Base-by-base conservation (phyloP, 176 grass and related monocot species). In the Chloris gayana region DNA sequence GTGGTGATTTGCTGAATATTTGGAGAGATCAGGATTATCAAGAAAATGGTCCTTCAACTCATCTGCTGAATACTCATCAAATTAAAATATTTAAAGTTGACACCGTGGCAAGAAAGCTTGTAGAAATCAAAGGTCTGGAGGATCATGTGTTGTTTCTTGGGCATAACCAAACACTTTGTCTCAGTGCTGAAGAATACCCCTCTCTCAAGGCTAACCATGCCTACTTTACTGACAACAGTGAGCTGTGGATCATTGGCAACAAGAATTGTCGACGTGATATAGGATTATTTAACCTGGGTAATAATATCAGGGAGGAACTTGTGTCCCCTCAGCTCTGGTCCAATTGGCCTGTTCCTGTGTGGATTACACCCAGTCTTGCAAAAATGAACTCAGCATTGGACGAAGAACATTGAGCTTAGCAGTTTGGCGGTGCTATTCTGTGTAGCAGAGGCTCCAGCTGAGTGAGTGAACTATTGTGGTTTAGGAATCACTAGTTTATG, bases 1-100 rank as follows among this genome's bases (percentile, higher is more conserved):
- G 62, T 21, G 76, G 76, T 53, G 62, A 50, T 53, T 12, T 79
- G 32, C 34, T 80, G 64, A 64, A 68, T 69, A 31, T 80, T 80
- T 69, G 47, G 32, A 42, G 31, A 19, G 0, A 61, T 10, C 12
- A 0, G 58, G 12, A 1, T 9, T 15, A 12, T 45, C 42, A 15
- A 14, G 24, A 14, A 22, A 65, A 61, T 29, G 24, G 0, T 4
- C 58, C 25, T 13, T n/a, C 2, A 11, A 13, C 58, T 2, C 42
- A 6, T 37, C 15, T 4, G 19, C 21, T 38, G 2, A 33, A 38
- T 45, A 66, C 62, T 49, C 0, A 56, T 0, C 19, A 68, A 56
- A 68, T 79, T 10, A 2, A 11, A 17, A 33, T 80, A 31, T 58
- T 31, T n/a, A 80, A 58, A 31, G 34, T 14, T 26, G 65, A 70